A percentile compares a stretch with the other conserved stretches of the same genome.
Evolutionary conservation across 371 early-diverging fungal species (phyloP).

Genomic region (Fennellomyces sp.): DNA sequence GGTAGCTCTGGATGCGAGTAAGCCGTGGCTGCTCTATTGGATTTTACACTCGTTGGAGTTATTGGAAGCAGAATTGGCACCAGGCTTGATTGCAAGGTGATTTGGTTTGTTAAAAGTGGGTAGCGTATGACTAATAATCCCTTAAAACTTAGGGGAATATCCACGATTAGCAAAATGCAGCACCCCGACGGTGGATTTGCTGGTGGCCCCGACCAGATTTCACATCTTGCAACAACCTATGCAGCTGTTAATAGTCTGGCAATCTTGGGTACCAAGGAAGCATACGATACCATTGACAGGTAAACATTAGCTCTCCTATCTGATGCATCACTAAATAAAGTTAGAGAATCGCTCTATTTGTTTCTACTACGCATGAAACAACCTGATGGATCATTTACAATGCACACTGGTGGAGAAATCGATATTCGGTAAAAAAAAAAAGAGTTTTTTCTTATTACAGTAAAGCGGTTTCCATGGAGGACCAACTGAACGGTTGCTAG

Average conservation of each 20-base stretch:
- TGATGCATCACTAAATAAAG: background rate
- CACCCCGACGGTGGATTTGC: slow-evolving; percentile 83
- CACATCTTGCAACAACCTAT: slow-evolving; percentile 88
- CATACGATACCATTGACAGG: slow-evolving; percentile 73
- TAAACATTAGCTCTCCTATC: slow-evolving; percentile 3
- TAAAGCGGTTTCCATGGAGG: too few relatives aligned
- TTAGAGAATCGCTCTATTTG: slow-evolving; percentile 61
- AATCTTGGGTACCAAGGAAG: slow-evolving; percentile 71
- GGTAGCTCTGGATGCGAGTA: slow-evolving; percentile 81
- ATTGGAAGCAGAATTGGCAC: slow-evolving; percentile 57
- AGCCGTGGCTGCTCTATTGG: slow-evolving; percentile 95
- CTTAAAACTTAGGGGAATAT: slow-evolving; percentile 49
- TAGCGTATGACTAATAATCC: background rate
- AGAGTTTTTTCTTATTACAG: background rate
- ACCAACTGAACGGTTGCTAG: slow-evolving; percentile 27
- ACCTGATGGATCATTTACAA: slow-evolving; percentile 87
- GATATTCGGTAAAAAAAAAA: slow-evolving; percentile 75
- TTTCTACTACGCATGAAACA: slow-evolving; percentile 88
- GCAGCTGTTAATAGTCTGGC: slow-evolving; percentile 82
- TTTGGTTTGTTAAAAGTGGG: background rate
- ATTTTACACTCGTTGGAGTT: slow-evolving; percentile 83
- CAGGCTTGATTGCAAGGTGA: slow-evolving; percentile 46
- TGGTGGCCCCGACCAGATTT: slow-evolving; percentile 80
- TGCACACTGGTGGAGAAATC: slow-evolving; percentile 93
- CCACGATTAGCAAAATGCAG: slow-evolving; percentile 72